Conservation (phyloP, 1,139 yeast species). For the Pichia sp. region DNA sequence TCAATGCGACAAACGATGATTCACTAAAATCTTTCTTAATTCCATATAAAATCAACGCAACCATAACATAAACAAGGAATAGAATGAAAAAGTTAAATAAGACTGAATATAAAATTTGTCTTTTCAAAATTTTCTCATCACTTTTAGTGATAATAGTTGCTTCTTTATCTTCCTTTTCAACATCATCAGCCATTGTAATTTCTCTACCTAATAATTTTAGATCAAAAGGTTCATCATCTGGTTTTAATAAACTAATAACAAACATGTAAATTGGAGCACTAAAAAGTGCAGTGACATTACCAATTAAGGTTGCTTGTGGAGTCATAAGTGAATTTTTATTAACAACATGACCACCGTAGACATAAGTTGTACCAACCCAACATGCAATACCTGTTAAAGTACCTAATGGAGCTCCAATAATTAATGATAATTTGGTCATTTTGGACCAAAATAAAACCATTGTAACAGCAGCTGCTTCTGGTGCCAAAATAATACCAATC, state of each 20-base stretch:
- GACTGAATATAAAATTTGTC: constrained; percentile 20
- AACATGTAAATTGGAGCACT: constrained; percentile 33
- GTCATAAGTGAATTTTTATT: constrained; percentile 31
- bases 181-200: constrained; percentile 60
- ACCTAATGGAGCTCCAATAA: constrained; percentile 33
- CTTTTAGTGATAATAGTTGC: constrained; percentile 28
- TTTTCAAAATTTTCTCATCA: constrained; percentile 21
- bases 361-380: constrained; percentile 35
- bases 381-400: constrained; percentile 33
- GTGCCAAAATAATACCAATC: constrained; percentile 32
- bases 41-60: constrained; percentile 80
- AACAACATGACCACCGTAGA: constrained; percentile 29
- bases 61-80: constrained; percentile 24
- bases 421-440: constrained; percentile 31
- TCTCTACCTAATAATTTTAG: constrained; percentile 47
- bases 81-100: constrained; percentile 28
- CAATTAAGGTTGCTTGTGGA: constrained; percentile 33
- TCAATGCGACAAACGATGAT: constrained; percentile 76
- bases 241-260: constrained; percentile 46
- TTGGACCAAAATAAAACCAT: constrained; percentile 42
- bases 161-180: constrained; percentile 46
- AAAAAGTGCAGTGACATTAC: constrained; percentile 34
- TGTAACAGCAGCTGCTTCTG: constrained; percentile 34
- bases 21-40: constrained; percentile 62
- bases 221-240: constrained; percentile 67